These are phyloP conservation scores for Talaromyces adpressus DNA, from an alignment of 495 filamentous ascomycete genomes.

Conservation along the genomic window DNA sequence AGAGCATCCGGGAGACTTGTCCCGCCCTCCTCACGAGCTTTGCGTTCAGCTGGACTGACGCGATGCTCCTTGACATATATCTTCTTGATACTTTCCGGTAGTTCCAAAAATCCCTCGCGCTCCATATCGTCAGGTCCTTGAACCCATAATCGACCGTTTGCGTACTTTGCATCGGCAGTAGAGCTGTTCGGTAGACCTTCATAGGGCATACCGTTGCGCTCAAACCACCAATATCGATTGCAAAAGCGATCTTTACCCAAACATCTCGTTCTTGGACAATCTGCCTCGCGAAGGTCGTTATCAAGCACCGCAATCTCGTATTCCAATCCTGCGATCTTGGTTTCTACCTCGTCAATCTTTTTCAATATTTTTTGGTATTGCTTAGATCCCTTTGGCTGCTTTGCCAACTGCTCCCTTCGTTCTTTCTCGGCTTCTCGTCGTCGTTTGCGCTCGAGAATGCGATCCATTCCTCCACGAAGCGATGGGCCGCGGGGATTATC, in stretches of 20 bases:
- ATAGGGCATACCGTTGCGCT: conserved; percentile 97
- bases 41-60: conserved; percentile 77
- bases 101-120: conserved; percentile 74
- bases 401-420: conserved; percentile 69
- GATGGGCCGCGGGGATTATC: conserved; percentile 55
- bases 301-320: conserved; percentile 77
- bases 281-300: conserved; percentile 86
- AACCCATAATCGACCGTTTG: conserved; percentile 92
- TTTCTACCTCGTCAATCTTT: conserved; percentile 80
- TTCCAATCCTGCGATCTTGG: conserved; percentile 70
- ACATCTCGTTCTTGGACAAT: conserved; percentile 81
- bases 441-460: conserved; percentile 70
- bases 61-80: conserved; percentile 57
- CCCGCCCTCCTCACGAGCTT: conserved; percentile 75
- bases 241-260: conserved; percentile 92
- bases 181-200: conserved; percentile 82
- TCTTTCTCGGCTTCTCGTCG: conserved; percentile 81
- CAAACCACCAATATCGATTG: conserved; percentile 99
- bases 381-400: conserved; percentile 79
- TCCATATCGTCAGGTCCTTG: conserved; percentile 92
- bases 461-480: conserved; percentile 69
- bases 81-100: conserved; percentile 58
- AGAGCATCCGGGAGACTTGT: conserved; percentile 69
- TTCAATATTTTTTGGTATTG: conserved; percentile 80
- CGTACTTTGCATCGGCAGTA: conserved; percentile 77